phyloP scores from a whole-genome alignment of 768 basidiomycete species.

The Mycena polygramma region DNA sequence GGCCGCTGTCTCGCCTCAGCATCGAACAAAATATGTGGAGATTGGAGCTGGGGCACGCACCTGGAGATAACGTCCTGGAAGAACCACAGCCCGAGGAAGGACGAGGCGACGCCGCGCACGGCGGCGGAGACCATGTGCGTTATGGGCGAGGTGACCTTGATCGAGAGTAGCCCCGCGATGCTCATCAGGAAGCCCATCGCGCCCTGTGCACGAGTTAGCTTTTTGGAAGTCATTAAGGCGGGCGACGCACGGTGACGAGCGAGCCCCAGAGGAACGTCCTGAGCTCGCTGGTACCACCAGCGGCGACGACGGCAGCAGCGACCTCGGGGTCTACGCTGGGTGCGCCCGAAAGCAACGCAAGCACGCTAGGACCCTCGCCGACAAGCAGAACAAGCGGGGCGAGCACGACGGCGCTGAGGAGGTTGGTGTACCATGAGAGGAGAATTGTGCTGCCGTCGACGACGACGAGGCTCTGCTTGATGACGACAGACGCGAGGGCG shows the following conservation, averaged over 20 bases:
- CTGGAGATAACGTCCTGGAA: slow-evolving; percentile 73
- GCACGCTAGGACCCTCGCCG: slow-evolving; percentile 62
- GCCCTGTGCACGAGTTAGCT: slow-evolving; percentile 55
- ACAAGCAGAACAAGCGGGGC: slow-evolving; percentile 70
- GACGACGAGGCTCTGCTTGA: slow-evolving; percentile 77
- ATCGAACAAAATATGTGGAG: not conserved
- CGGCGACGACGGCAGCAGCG: slow-evolving; percentile 40
- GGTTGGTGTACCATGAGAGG: slow-evolving; percentile 83
- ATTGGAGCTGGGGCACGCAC: slow-evolving; percentile 56
- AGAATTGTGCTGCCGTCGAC: slow-evolving; percentile 80
- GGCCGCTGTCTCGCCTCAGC: slow-evolving; percentile 58
- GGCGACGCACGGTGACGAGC: slow-evolving; percentile 61
- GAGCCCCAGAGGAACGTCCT: slow-evolving; percentile 72
- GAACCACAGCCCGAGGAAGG: slow-evolving; percentile 70
- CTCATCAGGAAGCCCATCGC: slow-evolving; percentile 82
- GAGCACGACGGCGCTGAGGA: slow-evolving; percentile 72
- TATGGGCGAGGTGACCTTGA: slow-evolving; percentile 86
- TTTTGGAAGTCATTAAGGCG: too few relatives aligned
- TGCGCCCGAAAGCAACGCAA: slow-evolving; percentile 27
- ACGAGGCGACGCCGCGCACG: slow-evolving; percentile 80
- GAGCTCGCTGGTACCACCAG: slow-evolving; percentile 37
- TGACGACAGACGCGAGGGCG: slow-evolving; percentile 85
- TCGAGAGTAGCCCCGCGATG: slow-evolving; percentile 79
- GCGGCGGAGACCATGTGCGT: slow-evolving; percentile 87
- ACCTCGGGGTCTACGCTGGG: slow-evolving; percentile 10